Conservation (phyloP, 352 stramenopile genomes). For the Phytophthora pinifolia region DNA sequence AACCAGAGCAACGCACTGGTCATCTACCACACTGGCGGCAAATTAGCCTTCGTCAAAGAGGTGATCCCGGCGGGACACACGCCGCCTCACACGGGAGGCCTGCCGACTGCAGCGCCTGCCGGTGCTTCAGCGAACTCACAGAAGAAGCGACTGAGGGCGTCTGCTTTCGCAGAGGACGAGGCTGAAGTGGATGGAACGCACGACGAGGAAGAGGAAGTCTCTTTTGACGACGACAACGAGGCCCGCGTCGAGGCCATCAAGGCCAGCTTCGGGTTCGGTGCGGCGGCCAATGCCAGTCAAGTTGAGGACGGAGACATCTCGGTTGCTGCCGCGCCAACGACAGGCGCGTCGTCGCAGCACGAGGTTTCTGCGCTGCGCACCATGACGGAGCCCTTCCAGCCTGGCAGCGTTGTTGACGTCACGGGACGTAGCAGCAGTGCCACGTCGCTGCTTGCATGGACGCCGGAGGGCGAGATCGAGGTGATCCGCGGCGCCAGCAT, state of each 20-base stretch:
- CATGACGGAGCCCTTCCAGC: constrained; percentile 66
- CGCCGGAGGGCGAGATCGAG: constrained; percentile 78
- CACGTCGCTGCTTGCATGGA: constrained; percentile 71
- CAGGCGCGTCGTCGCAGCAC: constrained; percentile 4
- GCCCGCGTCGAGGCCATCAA: constrained; percentile 81
- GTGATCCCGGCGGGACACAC: constrained; percentile 57
- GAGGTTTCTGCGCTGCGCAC: constrained; percentile 27
- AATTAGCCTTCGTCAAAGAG: constrained; percentile 66
- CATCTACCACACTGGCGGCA: constrained; percentile 58
- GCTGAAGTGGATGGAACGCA: constrained; percentile 37
- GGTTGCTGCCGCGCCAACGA: constrained; percentile 1
- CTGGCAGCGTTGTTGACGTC: constrained; percentile 49
- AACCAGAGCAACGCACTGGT: constrained; percentile 55
- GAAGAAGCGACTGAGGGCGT: constrained; percentile 33
- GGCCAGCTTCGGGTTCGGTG: constrained; percentile 77
- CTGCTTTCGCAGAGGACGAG: constrained; percentile 54
- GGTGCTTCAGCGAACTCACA: constrained; percentile 9
- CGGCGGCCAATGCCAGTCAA: constrained; percentile 22
- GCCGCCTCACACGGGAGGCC: constrained; percentile 40
- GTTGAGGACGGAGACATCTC: constrained; percentile 24
- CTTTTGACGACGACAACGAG: constrained; percentile 63
- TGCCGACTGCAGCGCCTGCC: constrained; percentile 4
- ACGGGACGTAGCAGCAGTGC: constrained; percentile 26
- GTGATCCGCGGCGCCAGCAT: constrained; percentile 63
- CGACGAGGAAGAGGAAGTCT: constrained; percentile 40